phyloP scores from a whole-genome alignment of 2,329 filamentous ascomycete genomes.

The Samsoniella hepiali region DNA sequence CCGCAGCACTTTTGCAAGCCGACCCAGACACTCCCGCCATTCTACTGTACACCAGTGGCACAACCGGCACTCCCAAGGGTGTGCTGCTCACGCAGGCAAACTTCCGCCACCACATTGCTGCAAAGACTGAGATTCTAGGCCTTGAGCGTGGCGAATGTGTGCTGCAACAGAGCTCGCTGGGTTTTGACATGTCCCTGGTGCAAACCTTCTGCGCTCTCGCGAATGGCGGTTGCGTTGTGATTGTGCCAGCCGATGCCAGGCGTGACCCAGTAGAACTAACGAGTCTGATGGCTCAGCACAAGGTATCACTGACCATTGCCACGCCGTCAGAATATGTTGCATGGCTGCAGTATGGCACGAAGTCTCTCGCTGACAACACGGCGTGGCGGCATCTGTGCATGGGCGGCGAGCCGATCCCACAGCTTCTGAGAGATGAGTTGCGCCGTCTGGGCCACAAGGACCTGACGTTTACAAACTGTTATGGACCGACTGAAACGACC shows the following conservation, averaged over 20 bases:
- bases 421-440: conserved; percentile 19
- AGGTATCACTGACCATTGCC: conserved; percentile 32
- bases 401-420: conserved; percentile 23
- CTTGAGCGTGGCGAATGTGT: conserved; percentile 24
- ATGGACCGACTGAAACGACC: conserved; percentile 32
- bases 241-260: conserved; percentile 30
- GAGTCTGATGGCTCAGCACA: conserved; percentile 29
- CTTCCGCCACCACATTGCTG: conserved; percentile 29
- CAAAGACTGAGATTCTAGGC: conserved; percentile 19
- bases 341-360: conserved; percentile 24
- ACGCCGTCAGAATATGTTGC: conserved; percentile 38
- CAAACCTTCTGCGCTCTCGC: conserved; percentile 35
- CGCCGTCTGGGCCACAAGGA: background rate
- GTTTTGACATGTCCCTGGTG: conserved; percentile 38
- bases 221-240: conserved; percentile 33
- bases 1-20: background rate
- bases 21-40: conserved; percentile 20
- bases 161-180: conserved; percentile 36
- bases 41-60: conserved; percentile 33
- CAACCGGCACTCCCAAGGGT: conserved; percentile 39
- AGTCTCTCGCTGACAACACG: background rate
- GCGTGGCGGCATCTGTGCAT: conserved; percentile 13
- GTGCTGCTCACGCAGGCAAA: conserved; percentile 31
- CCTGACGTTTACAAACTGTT: conserved; percentile 26
- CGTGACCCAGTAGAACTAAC: conserved; percentile 33